Base-by-base conservation (phyloP, 2,329 filamentous ascomycete genomes). In the Apiospora hydei region DNA sequence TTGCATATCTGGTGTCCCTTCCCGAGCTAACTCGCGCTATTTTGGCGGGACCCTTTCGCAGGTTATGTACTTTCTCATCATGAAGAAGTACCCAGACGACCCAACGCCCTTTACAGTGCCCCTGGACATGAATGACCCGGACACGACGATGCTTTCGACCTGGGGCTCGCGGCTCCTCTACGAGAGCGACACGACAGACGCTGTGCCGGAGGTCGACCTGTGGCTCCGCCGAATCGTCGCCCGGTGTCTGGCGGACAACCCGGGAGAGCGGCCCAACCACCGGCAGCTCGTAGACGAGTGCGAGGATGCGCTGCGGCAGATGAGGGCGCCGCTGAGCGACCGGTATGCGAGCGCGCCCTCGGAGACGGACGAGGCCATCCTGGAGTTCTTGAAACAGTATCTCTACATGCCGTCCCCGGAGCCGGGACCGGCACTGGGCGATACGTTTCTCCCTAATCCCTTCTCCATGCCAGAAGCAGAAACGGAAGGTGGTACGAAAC, bases 61-160 rank as follows among this genome's bases (percentile, higher is more conserved):
- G 51, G 51, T 57, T 14, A 57, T 57, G 51, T 57, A 30, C 51
- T 57, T 57, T 8, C 51, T 57, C 24, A 57, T 53, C 49, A 53
- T 53, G 49, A 26, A 26, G 11, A 53, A 53, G 11, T 53, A 26
- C 24, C 49, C 49, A 11, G 13, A 16, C 49, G 49, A 53, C 49
- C 10, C 49, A 11, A 24, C 49, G 11, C 49, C 49, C 24, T 53
- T 24, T n/a, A 26, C n/a, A 8, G 49, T 53, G 49, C 49, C n/a
- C 4, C 49, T 53, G 49, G 49, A 53, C 11, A 14, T 26, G n/a
- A 13, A 13, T 8, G 49, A 53, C 10, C 10, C n/a, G 11, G 5
- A 14, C 11, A 53, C 49, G 24, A 26, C n/a, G 34, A 38, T 38
- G 49, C 11, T 53, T 4, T 53, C 24, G 49, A 53, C 49, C 49